Evolutionary conservation across 495 filamentous ascomycete genomes (phyloP), one percentile per base, ranked within the genome.

Genomic region (Xylaria flabelliformis): DNA sequence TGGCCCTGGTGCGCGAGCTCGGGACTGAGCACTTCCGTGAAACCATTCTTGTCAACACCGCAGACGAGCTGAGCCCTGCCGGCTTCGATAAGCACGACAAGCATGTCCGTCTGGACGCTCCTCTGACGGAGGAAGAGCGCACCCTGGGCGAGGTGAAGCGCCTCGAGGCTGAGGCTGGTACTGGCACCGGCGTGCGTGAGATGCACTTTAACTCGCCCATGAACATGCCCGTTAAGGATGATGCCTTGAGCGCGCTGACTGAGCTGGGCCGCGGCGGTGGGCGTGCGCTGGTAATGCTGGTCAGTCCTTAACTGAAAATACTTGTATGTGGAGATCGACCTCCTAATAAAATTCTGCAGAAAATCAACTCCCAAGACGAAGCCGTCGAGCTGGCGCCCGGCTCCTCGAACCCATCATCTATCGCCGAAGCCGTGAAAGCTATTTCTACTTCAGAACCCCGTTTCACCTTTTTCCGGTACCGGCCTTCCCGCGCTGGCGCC

Each of bases 121-220:
- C 95, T 21, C 88, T 98, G 81, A 97, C 93, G 26, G 92, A 94
- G 78, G 95, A 97, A 84, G 96, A 98, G 86, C 84, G 88, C 73
- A 89, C 86, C 50, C 82, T 97, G 72, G 89, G 92, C 74, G 90
- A 89, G 51, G 93, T 97, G 15, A 89, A 91, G 74, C 87, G 90
- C 72, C 91, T 90, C 12, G 95, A 98, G 85, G 93, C 92, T 61
- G 90, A 93, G 78, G 92, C 92, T 17, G 86, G 90, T 50, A 84
- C 84, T 59, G 94, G 96, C 10, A 97, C 92, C 3, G 84, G 82
- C 10, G 85, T 86, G 39, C 83, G 88, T 70, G 86, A 88, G 76
- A 84, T 88, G 70, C 84, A 91, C 76, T 80, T 89, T 72, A 85
- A 88, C 82, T 80, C 88, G 81, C 84, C 78, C 71, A 85, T 90